Evolutionary conservation across 352 stramenopile species (phyloP), one percentile per base, ranked within the genome.

Genomic region (Phytophthora foliorum): DNA sequence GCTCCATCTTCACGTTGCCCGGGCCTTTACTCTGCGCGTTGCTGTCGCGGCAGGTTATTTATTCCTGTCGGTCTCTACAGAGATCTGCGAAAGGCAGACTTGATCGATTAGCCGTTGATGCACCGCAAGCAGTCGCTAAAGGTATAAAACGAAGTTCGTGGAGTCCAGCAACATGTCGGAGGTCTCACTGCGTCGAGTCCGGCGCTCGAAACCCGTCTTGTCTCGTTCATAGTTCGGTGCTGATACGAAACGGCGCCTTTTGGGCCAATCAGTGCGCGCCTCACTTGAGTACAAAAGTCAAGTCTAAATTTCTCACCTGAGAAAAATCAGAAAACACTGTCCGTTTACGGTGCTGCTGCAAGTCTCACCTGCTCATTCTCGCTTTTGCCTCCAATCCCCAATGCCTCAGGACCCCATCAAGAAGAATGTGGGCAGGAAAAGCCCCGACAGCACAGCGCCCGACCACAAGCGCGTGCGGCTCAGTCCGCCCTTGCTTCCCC

Each of bases 1-100:
- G 55, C 61, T 90, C 87, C 0, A 42, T 34, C 11, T 65, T 39
- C 0, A 93, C 34, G 10, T 71, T 69, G 0, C 49, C 22, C 0
- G 72, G 74, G 0, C 84, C 82, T 50, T 87, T 90, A 31, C 38
- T 71, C 22, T 75, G 62, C 0, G 87, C 81, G 31, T n/a, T n/a
- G n/a, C n/a, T n/a, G n/a, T n/a, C n/a, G n/a, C n/a, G n/a, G n/a
- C n/a, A n/a, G n/a, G n/a, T n/a, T n/a, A n/a, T n/a, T n/a, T n/a
- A n/a, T n/a, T n/a, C n/a, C n/a, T n/a, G n/a, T n/a, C n/a, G n/a
- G n/a, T n/a, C n/a, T n/a, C n/a, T n/a, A n/a, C n/a, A n/a, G n/a
- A n/a, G n/a, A n/a, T n/a, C n/a, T n/a, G n/a, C n/a, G n/a, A n/a
- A n/a, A n/a, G n/a, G n/a, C n/a, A n/a, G n/a, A n/a, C n/a, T n/a